Base-by-base conservation (phyloP, 495 filamentous ascomycete species). In the Neurospora tetrasperma region DNA sequence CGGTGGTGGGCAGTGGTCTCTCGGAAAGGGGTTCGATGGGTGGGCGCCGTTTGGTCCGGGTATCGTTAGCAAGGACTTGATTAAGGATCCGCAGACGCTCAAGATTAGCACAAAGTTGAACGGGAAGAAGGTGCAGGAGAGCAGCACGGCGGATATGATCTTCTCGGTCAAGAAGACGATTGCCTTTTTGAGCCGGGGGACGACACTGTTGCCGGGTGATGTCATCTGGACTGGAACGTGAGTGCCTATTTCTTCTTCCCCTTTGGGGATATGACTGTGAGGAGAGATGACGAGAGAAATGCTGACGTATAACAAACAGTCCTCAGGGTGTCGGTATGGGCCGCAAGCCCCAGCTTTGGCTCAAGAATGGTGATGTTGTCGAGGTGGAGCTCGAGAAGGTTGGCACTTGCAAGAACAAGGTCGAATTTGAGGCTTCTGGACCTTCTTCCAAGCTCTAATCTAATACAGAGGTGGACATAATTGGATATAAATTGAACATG, bases 31-130 rank as follows among this genome's bases (percentile, higher is more conserved):
- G 4, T 96, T 94, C 76, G 93, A 97, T 82, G 91, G 91, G 62
- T 96, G 92, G 93, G 93, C 92, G n/a, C 93, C 93, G 0, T 91
- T 88, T 75, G 93, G 93, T 3, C 93, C 93, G 16, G 93, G 91
- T 0, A 93, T 96, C 75, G 91, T 94, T 27, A 89, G 87, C 43
- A 82, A 84, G 70, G 81, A 80, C n/a, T 54, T 94, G 73, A 91
- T 96, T 75, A 79, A 83, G 42, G 89, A 94, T 78, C 93, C 93
- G 0, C 91, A 93, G 79, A 83, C 80, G 20, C 80, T 94, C 71
- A 83, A 82, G 39, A 93, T 95, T 66, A 82, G 80, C 59, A 92
- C 90, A 1, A 89, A 87, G 73, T 75, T 96, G 43, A 96, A 96
- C 79, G 93, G 91, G 0, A 78, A 88, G 79, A 86, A 83, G 5